Percentiles rank a stretch among this genome's conserved stretches.
Conservation (phyloP, 129 eudicot species). For the Logfia minima region DNA sequence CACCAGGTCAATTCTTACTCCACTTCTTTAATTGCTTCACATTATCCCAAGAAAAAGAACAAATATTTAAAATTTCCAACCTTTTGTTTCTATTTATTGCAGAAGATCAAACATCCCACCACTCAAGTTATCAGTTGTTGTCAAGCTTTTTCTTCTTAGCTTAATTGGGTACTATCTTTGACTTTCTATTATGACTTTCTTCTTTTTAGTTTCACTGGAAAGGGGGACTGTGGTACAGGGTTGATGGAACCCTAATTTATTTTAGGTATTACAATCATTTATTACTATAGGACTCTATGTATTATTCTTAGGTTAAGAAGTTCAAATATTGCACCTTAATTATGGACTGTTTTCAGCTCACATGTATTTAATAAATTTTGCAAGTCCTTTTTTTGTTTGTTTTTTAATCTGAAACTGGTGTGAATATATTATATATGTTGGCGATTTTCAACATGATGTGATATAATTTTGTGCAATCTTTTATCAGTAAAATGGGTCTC, state of each 20-base stretch:
- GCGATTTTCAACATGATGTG: background rate
- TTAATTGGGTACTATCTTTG: slow-evolving; percentile 31
- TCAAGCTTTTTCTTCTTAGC: slow-evolving; percentile 37
- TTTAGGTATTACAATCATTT: background rate
- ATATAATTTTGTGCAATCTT: background rate
- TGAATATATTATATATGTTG: background rate
- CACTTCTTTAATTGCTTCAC: background rate
- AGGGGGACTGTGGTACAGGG: background rate
- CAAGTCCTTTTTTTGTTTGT: no score
- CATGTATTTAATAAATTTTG: no score
- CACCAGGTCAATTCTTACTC: background rate
- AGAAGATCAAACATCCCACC: slow-evolving; percentile 35
- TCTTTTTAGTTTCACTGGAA: background rate
- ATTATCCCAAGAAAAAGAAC: background rate
- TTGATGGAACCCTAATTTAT: background rate
- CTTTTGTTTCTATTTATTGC: slow-evolving; percentile 12
- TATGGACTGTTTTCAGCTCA: background rate
- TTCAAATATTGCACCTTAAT: background rate
- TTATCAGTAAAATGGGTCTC: background rate
- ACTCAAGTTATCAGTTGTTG: slow-evolving; percentile 20
- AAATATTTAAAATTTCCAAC: background rate
- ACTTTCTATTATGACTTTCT: background rate
- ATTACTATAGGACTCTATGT: no score
- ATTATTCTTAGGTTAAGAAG: background rate
- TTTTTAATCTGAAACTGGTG: background rate